Percentiles rank a stretch among this genome's conserved stretches.
Conservation (phyloP, 441 rosid species). For the Flueggea neowawraea region DNA sequence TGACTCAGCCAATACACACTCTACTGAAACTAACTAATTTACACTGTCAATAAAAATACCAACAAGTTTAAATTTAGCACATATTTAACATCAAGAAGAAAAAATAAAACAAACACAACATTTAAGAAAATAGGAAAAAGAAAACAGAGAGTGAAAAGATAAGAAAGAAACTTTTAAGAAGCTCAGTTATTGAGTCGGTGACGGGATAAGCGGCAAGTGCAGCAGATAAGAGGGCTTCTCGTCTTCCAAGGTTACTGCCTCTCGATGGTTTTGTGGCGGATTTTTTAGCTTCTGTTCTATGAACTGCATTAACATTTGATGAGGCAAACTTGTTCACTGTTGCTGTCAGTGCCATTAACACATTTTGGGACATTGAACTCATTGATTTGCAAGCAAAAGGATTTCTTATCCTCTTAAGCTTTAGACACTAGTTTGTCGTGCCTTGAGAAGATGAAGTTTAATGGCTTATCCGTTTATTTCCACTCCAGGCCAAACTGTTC, state of each 20-base stretch:
- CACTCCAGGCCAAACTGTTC: too few species aligned
- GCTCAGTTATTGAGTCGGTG: slow-evolving; percentile 45
- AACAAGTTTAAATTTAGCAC: too few species aligned
- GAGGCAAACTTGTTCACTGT: slow-evolving; percentile 81
- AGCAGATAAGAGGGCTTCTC: slow-evolving; percentile 51
- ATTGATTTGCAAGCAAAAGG: slow-evolving; percentile 7
- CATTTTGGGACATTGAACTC: slow-evolving; percentile 65
- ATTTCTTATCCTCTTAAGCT: too few species aligned
- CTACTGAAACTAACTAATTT: background rate
- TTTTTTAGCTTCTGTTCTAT: slow-evolving; percentile 35
- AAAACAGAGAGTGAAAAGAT: background rate
- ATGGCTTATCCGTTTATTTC: too few species aligned
- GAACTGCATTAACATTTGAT: slow-evolving; percentile 62
- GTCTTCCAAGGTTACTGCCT: slow-evolving; percentile 23
- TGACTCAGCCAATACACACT: background rate
- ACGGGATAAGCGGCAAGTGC: slow-evolving; percentile 50
- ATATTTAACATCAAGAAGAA: too few species aligned
- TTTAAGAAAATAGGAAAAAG: background rate
- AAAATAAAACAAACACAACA: too few species aligned
- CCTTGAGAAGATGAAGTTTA: too few species aligned
- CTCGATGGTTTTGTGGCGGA: slow-evolving; percentile 8
- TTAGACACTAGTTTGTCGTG: too few species aligned
- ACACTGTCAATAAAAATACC: too few species aligned
- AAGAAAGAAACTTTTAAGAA: slow-evolving; percentile 48
- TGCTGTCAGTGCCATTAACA: slow-evolving; percentile 85